Percentiles rank a stretch among this genome's conserved stretches.
These are phyloP conservation scores for Ophiorrhiza pumila DNA, from an alignment of 257 asterid genomes.

Conservation along the genomic window DNA sequence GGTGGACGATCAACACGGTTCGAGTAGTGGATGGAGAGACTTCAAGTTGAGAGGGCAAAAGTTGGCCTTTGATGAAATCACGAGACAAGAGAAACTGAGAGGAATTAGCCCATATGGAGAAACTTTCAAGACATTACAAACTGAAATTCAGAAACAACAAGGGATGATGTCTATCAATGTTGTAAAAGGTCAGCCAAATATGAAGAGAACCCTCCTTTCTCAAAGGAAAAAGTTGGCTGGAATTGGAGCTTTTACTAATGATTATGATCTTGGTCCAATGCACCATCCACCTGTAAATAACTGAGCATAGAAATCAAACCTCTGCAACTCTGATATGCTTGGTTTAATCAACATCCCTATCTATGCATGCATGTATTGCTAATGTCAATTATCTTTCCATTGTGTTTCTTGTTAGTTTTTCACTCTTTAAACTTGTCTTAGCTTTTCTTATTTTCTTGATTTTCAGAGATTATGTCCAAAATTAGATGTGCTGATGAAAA, in stretches of 20 bases:
- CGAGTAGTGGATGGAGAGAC: not conserved
- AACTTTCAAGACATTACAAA: not conserved
- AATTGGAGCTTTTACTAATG: constrained; percentile 49
- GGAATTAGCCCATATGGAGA: constrained; percentile 3
- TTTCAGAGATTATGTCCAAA: no score
- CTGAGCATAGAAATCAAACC: constrained; percentile 27
- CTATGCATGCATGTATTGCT: no score
- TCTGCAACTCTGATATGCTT: no score
- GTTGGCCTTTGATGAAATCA: not conserved
- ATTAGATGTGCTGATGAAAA: no score
- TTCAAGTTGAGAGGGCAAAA: not conserved
- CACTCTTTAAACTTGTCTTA: no score
- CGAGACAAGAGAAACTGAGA: not conserved
- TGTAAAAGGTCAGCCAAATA: constrained; percentile 11
- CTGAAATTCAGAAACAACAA: not conserved
- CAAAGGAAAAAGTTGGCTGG: constrained; percentile 29
- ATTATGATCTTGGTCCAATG: constrained; percentile 57
- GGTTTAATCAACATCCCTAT: no score
- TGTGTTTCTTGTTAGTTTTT: no score
- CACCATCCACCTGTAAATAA: constrained; percentile 69
- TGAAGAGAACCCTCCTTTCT: constrained; percentile 22
- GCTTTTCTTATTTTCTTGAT: no score
- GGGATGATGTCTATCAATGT: not conserved
- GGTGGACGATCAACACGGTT: not conserved
- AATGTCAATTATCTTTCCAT: no score